Conservation (phyloP, 2,329 filamentous ascomycete species). For the Colletotrichum incanum region DNA sequence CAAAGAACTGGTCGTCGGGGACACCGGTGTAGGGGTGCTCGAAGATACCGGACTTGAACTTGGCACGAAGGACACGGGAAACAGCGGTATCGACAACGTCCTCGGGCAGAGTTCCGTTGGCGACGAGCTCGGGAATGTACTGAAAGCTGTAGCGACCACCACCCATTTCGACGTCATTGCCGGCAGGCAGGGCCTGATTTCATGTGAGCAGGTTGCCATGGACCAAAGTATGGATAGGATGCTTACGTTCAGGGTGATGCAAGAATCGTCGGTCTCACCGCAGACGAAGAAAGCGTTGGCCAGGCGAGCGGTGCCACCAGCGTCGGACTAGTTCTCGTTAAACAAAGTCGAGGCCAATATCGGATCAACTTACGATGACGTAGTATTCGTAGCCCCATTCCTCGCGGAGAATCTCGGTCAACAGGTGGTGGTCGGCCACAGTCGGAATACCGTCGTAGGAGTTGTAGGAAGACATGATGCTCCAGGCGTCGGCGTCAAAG, state of each 20-base stretch:
- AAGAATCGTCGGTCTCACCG: slow-evolving; percentile 72
- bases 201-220: slow-evolving; percentile 19
- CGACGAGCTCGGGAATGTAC: slow-evolving; percentile 75
- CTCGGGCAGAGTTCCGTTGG: slow-evolving; percentile 72
- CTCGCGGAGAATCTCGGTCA: slow-evolving; percentile 78
- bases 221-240: background rate
- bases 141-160: slow-evolving; percentile 81
- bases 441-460: slow-evolving; percentile 81
- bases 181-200: slow-evolving; percentile 71
- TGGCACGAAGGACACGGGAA: slow-evolving; percentile 74
- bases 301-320: slow-evolving; percentile 79
- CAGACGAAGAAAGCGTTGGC: slow-evolving; percentile 78
- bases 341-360: background rate
- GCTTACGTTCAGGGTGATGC: slow-evolving; percentile 72
- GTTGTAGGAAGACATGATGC: slow-evolving; percentile 83
- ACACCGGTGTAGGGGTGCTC: slow-evolving; percentile 78
- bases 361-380: slow-evolving; percentile 56
- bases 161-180: slow-evolving; percentile 84
- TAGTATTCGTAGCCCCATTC: slow-evolving; percentile 84
- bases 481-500: slow-evolving; percentile 77
- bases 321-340: slow-evolving; percentile 62
- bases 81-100: slow-evolving; percentile 77
- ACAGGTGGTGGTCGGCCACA: slow-evolving; percentile 75
- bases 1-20: slow-evolving; percentile 66
- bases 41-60: slow-evolving; percentile 80